Percentiles rank a stretch among this genome's conserved stretches.
phyloP scores from a whole-genome alignment of 2,329 filamentous ascomycete genomes.

The Pseudocercospora vitis region DNA sequence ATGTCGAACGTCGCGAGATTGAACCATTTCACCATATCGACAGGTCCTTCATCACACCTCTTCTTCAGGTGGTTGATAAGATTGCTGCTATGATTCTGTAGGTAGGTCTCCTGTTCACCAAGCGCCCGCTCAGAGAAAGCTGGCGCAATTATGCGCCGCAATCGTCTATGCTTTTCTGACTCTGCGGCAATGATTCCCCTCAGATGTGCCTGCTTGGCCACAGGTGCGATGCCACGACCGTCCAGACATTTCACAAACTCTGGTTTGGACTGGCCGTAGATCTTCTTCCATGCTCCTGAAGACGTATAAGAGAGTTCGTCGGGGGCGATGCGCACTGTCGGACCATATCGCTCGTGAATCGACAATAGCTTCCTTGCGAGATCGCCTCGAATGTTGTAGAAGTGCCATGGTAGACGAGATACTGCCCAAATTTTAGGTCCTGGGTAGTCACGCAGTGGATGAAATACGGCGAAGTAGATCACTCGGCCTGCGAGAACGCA shows the following conservation, averaged over 20 bases:
- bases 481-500: constrained; percentile 2
- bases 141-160: constrained; percentile 38
- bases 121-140: constrained; percentile 42
- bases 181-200: constrained; percentile 17
- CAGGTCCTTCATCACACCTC: constrained; percentile 22
- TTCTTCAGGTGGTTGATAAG: constrained; percentile 41
- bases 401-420: constrained; percentile 20
- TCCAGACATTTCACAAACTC: constrained; percentile 13
- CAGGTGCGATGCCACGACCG: constrained; percentile 13
- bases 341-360: constrained; percentile 38
- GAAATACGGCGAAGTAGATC: constrained; percentile 44
- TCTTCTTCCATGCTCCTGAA: constrained; percentile 45
- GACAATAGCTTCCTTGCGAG: constrained; percentile 9
- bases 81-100: constrained; percentile 41
- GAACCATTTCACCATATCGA: constrained; percentile 10
- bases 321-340: constrained; percentile 33
- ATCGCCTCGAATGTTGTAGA: constrained; percentile 7
- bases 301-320: constrained; percentile 41
- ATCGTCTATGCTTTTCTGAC: constrained; percentile 22
- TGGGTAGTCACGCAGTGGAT: constrained; percentile 44
- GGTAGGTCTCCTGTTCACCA: constrained; percentile 39
- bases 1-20: constrained; percentile 12
- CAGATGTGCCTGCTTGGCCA: constrained; percentile 7
- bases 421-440: constrained; percentile 38
- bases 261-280: constrained; percentile 41